Conservation (phyloP, 352 stramenopile species). For the Globisporangium apiculatum region DNA sequence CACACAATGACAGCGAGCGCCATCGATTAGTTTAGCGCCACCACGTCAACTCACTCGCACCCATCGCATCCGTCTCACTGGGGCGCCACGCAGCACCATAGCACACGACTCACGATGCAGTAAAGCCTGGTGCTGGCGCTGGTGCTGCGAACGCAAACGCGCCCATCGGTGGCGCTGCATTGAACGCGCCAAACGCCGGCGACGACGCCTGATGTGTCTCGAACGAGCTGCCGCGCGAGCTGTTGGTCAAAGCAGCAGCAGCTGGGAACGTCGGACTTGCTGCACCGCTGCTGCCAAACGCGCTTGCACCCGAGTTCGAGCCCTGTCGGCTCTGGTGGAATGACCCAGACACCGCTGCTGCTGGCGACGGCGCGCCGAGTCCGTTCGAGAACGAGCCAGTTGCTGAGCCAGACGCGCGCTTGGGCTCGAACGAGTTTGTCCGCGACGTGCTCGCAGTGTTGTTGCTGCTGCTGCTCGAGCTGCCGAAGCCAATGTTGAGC, state of each 20-base stretch:
- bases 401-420: conserved; percentile 10
- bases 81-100: background rate
- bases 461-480: conserved; percentile 12
- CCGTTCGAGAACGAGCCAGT: conserved; percentile 10
- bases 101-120: conserved; percentile 9
- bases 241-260: conserved; percentile 4
- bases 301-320: conserved; percentile 2
- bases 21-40: background rate
- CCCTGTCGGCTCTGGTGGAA: conserved; percentile 9
- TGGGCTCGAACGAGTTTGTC: conserved; percentile 25
- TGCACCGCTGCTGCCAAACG: conserved; percentile 8
- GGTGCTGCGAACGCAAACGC: conserved; percentile 9
- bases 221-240: conserved; percentile 37
- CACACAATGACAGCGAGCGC: background rate
- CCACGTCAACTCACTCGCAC: too few relatives aligned
- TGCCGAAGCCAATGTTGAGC: conserved; percentile 49
- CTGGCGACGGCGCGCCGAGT: background rate
- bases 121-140: background rate
- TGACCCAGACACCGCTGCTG: background rate
- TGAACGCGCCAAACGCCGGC: conserved; percentile 12
- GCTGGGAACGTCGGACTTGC: conserved; percentile 1
- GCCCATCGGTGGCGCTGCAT: conserved; percentile 5
- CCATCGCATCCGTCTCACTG: too few relatives aligned
- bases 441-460: conserved; percentile 18
- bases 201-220: conserved; percentile 14